These are phyloP conservation scores for Rhodotorula babjevae DNA, from an alignment of 768 basidiomycete species.

Conservation along the genomic window DNA sequence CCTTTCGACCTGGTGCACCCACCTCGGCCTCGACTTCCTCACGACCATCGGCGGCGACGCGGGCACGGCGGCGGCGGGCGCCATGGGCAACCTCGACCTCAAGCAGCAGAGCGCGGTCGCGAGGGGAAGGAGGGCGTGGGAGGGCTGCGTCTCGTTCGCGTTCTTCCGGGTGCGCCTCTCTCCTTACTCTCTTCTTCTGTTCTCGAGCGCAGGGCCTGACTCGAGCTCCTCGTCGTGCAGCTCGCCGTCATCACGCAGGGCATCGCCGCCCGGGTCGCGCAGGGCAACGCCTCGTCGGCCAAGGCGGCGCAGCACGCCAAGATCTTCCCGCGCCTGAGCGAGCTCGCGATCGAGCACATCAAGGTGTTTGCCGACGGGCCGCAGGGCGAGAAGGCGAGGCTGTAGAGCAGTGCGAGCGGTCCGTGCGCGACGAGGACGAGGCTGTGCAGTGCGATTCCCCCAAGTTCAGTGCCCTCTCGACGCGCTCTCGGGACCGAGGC, in stretches of 20 bases:
- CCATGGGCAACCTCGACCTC: neutral
- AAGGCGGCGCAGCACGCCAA: constrained; percentile 31
- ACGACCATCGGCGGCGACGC: neutral
- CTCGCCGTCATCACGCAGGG: constrained; percentile 44
- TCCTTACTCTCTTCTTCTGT: neutral
- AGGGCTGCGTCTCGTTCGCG: constrained; percentile 35
- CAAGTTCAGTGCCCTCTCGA: neutral
- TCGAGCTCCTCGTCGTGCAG: constrained; percentile 1
- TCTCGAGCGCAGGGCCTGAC: too few species aligned
- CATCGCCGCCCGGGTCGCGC: constrained; percentile 40
- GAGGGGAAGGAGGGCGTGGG: constrained; percentile 20
- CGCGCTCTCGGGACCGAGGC: too few species aligned
- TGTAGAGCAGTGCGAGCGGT: too few species aligned
- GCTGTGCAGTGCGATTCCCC: neutral
- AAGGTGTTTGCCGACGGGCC: constrained; percentile 16
- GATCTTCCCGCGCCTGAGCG: constrained; percentile 31
- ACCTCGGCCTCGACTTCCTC: constrained; percentile 10
- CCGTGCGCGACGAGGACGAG: too few species aligned
- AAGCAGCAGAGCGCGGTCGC: too few species aligned
- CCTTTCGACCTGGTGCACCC: constrained; percentile 33
- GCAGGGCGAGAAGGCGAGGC: constrained; percentile 3
- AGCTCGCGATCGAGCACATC: constrained; percentile 32
- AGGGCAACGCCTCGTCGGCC: constrained; percentile 40
- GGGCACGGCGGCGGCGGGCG: neutral
- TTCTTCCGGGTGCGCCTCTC: constrained; percentile 40